Percentiles rank a stretch among this genome's conserved stretches.
Evolutionary conservation across 768 basidiomycete genomes (phyloP).

Genomic region (Termitomyces sp.): DNA sequence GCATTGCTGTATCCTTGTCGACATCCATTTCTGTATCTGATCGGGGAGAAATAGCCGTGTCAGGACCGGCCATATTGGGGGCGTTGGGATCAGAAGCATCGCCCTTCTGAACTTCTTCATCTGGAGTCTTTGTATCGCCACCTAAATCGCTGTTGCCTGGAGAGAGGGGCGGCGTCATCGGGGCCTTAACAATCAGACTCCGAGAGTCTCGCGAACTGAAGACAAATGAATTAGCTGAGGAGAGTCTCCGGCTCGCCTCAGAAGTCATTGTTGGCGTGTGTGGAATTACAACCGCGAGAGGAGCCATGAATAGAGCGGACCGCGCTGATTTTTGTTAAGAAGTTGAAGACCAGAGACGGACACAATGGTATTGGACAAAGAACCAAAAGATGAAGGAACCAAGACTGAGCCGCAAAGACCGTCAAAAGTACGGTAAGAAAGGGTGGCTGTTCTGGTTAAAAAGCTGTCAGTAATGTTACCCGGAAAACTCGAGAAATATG

Average conservation of each 20-base stretch:
- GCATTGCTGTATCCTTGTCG: conserved; percentile 12
- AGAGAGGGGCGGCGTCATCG: conserved; percentile 68
- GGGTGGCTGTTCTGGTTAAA: not conserved
- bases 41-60: conserved; percentile 8
- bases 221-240: conserved; percentile 17
- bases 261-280: conserved; percentile 23
- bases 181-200: conserved; percentile 47
- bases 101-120: conserved; percentile 31
- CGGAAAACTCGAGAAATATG: not conserved
- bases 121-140: conserved; percentile 30
- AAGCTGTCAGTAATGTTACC: not conserved
- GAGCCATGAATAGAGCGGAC: conserved; percentile 14
- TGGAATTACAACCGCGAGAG: conserved; percentile 21
- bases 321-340: not conserved
- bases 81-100: conserved; percentile 6
- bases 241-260: conserved; percentile 21
- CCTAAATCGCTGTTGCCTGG: conserved; percentile 44
- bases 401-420: not conserved
- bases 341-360: not conserved
- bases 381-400: not conserved
- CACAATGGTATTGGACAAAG: conserved; percentile 3
- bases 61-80: not conserved
- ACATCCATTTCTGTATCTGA: conserved; percentile 21
- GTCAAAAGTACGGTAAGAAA: not conserved
- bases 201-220: conserved; percentile 27